Base-by-base conservation (phyloP, 2,329 filamentous ascomycete species). In the Claviceps sp. region DNA sequence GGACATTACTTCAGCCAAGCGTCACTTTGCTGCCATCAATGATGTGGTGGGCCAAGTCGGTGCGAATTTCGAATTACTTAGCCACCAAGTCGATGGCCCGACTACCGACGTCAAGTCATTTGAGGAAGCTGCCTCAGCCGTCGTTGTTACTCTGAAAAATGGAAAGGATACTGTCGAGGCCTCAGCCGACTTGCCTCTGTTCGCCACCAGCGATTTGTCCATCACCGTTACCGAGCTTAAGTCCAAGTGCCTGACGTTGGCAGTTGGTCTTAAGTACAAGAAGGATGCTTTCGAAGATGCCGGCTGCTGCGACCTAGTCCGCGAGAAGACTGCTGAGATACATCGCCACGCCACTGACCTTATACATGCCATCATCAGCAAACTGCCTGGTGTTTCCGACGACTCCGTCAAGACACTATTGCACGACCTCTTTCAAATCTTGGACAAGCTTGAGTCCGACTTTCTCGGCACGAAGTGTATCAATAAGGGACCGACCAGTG, bases 401-500 rank as follows among this genome's bases (percentile, higher is more conserved):
- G n/a, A 4, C 13, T 8, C 19, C 17, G 51, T 51, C 41, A 42
- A 38, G n/a, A 19, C 26, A 30, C 26, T 48, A 13, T 4, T 34
- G n/a, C 26, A 22, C 10, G 47, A 40, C 13, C 30, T 55, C 22
- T n/a, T 37, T 13, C 14, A 48, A 4, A 19, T 44, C 11, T 24
- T 55, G 37, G 7, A 39, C 10, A 14, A 53, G 7, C 13, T 19
- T 26, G 26, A 55, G 48, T n/a, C 17, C 13, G 48, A 52, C 14
- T 55, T 55, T 37, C 39, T 10, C 5, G 17, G 26, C n/a, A 19
- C 30, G 14, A 53, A 55, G 19, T 55, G 53, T 40, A 30, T 42
- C 11, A 38, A 51, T 16, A 54, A 51, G 17, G 26, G 30, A 8
- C 19, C 41, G 2, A 43, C 17, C 24, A 22, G 41, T 24, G 10